Evolutionary conservation across 345 rosid species (phyloP), one percentile per base, ranked within the genome.

Genomic region (Salix purpurea): DNA sequence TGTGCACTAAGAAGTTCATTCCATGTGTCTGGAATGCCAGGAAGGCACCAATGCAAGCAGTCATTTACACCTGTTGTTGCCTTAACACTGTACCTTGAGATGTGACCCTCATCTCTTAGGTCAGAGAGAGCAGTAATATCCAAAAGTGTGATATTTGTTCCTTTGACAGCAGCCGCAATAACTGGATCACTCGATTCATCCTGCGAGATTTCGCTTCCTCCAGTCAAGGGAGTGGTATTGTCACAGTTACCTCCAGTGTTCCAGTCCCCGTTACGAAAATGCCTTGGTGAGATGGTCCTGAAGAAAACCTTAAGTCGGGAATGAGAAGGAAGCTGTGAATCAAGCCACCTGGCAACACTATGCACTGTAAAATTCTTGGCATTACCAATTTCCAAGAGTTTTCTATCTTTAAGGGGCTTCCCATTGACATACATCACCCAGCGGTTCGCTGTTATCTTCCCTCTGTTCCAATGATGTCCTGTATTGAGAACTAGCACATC

Each of bases 31-130:
- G 81, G 81, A 37, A 78, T 72, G 60, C 54, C 85, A 0, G 97
- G 98, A 64, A 94, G 83, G 88, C 97, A 94, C 97, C 98, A 94
- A 77, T 94, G 98, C 86, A 92, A 86, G 91, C 97, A 94, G 82
- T 94, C 98, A 21, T 88, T 85, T 28, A 83, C 82, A 26, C 88
- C 88, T 4, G 58, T 52, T 6, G 79, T 89, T 6, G 81, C 83
- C 77, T 84, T 91, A 16, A 83, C 79, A 54, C 81, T 87, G 76
- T 86, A 89, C 18, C 78, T 83, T 0, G 84, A 81, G 40, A 81
- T 77, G 75, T 81, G 80, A 13, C 67, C 80, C 72, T 81, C 80
- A 4, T 81, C 84, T 69, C 84, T 77, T 5, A 81, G 74, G 37
- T 81, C 75, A 64, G 84, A 81, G 16, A 81, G 23, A 1, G 84